phyloP scores from a whole-genome alignment of 768 basidiomycete species.

The Scleroderma citrinum region DNA sequence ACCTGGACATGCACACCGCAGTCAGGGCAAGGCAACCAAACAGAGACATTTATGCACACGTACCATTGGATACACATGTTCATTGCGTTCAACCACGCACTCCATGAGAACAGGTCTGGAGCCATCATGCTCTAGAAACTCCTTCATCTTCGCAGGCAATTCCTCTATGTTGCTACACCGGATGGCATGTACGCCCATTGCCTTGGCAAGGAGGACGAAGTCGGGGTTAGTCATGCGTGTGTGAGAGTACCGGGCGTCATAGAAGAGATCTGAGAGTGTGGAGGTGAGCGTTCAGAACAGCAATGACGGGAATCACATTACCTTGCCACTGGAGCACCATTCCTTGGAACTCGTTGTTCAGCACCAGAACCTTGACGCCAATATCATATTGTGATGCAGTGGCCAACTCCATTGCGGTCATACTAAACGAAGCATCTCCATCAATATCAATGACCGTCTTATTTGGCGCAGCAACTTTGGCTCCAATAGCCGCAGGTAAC shows the following conservation, averaged over 20 bases:
- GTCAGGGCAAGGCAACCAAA: conserved; percentile 1
- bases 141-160: conserved; percentile 94
- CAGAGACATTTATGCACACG: conserved; percentile 12
- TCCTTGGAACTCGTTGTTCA: conserved; percentile 98
- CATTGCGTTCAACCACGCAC: conserved; percentile 75
- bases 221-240: conserved; percentile 94
- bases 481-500: conserved; percentile 89
- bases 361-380: conserved; percentile 88
- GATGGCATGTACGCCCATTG: conserved; percentile 92
- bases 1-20: conserved; percentile 40
- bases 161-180: conserved; percentile 66
- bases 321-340: conserved; percentile 99
- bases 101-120: conserved; percentile 87
- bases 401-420: conserved; percentile 99
- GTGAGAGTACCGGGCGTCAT: conserved; percentile 94
- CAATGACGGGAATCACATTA: conserved; percentile 26
- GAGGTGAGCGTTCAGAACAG: not conserved
- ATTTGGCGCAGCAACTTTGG: conserved; percentile 91
- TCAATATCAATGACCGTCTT: conserved; percentile 96
- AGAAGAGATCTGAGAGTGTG: conserved; percentile 71
- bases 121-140: conserved; percentile 93
- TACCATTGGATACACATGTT: conserved; percentile 92
- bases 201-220: conserved; percentile 81
- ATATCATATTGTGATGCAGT: conserved; percentile 90
- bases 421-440: conserved; percentile 96